Evolutionary conservation across 352 stramenopile genomes (phyloP).

Genomic region (Globisporangium cederbergense): DNA sequence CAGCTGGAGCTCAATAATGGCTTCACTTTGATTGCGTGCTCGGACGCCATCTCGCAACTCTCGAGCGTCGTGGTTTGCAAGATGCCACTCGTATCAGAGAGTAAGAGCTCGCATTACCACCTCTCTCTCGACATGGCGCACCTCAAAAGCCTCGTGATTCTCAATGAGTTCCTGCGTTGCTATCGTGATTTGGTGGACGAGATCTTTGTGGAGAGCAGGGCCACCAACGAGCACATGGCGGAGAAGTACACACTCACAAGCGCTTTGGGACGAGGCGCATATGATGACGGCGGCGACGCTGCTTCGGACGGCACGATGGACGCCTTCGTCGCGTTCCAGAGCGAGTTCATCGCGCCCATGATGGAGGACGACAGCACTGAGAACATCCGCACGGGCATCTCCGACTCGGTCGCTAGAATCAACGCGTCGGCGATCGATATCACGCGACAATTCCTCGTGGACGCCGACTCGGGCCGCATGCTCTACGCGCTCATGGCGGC

Average conservation of each 20-base stretch:
- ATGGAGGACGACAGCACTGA: constrained; percentile 27
- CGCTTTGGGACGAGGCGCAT: constrained; percentile 20
- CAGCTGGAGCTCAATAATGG: constrained; percentile 37
- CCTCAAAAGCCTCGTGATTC: constrained; percentile 40
- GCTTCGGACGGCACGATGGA: constrained; percentile 23
- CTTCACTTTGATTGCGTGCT: constrained; percentile 35
- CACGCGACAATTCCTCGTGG: constrained; percentile 32
- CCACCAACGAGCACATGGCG: constrained; percentile 30
- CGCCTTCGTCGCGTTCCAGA: constrained; percentile 42
- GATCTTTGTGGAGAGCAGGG: constrained; percentile 26
- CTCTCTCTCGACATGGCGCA: constrained; percentile 29
- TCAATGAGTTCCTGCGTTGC: constrained; percentile 34
- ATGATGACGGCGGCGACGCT: neutral
- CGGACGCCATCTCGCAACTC: constrained; percentile 31
- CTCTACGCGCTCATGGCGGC: constrained; percentile 22
- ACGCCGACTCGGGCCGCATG: constrained; percentile 27
- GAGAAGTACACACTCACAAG: constrained; percentile 53
- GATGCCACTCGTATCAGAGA: constrained; percentile 8
- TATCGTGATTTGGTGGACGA: constrained; percentile 28
- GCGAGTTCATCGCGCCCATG: constrained; percentile 27
- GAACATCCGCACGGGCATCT: constrained; percentile 12
- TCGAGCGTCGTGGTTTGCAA: constrained; percentile 39
- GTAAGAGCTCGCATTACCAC: neutral
- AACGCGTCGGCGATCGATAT: constrained; percentile 13
- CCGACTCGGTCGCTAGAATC: constrained; percentile 9